phyloP scores from a whole-genome alignment of 257 asterid genomes.

The Primulina huaijiensis region DNA sequence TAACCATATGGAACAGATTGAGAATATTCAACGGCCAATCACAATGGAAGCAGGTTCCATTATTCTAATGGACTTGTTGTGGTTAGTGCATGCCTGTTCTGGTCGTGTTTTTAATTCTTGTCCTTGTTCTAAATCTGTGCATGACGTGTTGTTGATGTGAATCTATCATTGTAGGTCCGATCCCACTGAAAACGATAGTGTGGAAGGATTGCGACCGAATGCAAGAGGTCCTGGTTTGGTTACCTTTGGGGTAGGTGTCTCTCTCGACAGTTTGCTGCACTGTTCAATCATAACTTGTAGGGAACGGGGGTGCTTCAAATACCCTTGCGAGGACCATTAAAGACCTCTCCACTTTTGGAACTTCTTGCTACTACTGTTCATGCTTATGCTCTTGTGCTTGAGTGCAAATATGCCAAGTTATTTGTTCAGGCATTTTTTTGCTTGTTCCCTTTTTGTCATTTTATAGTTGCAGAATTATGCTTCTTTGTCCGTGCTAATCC shows the following conservation, averaged over 20 bases:
- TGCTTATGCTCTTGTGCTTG: not conserved
- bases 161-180: slow-evolving; percentile 74
- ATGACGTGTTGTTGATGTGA: slow-evolving; percentile 17
- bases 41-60: slow-evolving; percentile 99
- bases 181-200: slow-evolving; percentile 99
- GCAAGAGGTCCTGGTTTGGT: slow-evolving; percentile 99
- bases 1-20: slow-evolving; percentile 93
- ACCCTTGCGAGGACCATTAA: not conserved
- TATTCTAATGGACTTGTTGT: slow-evolving; percentile 93
- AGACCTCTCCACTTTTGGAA: not conserved
- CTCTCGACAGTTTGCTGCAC: slow-evolving; percentile 14
- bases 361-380: not conserved
- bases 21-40: slow-evolving; percentile 93
- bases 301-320: not conserved
- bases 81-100: slow-evolving; percentile 49
- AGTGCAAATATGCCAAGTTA: not conserved
- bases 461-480: not conserved
- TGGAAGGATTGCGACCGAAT: slow-evolving; percentile 96
- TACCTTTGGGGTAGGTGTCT: slow-evolving; percentile 88
- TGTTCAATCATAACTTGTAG: not conserved
- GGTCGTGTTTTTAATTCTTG: slow-evolving; percentile 7
- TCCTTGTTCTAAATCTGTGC: not conserved
- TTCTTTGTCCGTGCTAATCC: not conserved
- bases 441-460: not conserved
- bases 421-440: not conserved